A percentile compares a stretch with the other conserved stretches of the same genome.
Evolutionary conservation across 2,329 filamentous ascomycete species (phyloP).

Genomic region (Colletotrichum sp.): DNA sequence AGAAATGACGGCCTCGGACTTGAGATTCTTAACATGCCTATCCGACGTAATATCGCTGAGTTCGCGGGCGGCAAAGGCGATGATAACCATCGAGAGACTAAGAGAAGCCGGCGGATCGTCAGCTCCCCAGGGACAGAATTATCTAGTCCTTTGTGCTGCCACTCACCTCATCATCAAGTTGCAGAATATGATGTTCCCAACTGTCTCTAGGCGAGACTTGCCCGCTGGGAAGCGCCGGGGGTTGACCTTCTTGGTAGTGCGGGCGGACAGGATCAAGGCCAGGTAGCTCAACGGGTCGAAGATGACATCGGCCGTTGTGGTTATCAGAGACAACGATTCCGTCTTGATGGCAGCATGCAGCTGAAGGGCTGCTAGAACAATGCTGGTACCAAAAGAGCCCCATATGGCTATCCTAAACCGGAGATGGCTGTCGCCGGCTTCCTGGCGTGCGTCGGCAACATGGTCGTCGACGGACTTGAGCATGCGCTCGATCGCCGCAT

Average conservation of each 20-base stretch:
- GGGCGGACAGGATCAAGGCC: constrained; percentile 83
- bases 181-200: constrained; percentile 95
- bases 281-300: constrained; percentile 92
- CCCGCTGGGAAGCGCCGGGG: constrained; percentile 86
- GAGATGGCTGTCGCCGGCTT: constrained; percentile 81
- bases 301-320: constrained; percentile 97
- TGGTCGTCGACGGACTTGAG: constrained; percentile 94
- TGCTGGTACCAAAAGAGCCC: constrained; percentile 78
- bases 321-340: constrained; percentile 90
- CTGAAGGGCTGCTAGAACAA: constrained; percentile 79
- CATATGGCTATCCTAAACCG: constrained; percentile 71
- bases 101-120: not conserved
- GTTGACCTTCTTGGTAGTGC: constrained; percentile 87
- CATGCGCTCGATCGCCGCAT: constrained; percentile 90
- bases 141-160: not conserved
- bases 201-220: constrained; percentile 92
- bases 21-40: constrained; percentile 66
- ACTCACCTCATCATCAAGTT: constrained; percentile 81
- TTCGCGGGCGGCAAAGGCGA: constrained; percentile 82
- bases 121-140: not conserved
- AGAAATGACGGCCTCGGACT: constrained; percentile 83
- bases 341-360: constrained; percentile 88
- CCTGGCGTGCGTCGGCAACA: constrained; percentile 78
- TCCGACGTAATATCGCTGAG: constrained; percentile 53
- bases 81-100: constrained; percentile 83